Evolutionary conservation across 208 protist species (phyloP).

Genomic region (Trypanosoma boissoni): DNA sequence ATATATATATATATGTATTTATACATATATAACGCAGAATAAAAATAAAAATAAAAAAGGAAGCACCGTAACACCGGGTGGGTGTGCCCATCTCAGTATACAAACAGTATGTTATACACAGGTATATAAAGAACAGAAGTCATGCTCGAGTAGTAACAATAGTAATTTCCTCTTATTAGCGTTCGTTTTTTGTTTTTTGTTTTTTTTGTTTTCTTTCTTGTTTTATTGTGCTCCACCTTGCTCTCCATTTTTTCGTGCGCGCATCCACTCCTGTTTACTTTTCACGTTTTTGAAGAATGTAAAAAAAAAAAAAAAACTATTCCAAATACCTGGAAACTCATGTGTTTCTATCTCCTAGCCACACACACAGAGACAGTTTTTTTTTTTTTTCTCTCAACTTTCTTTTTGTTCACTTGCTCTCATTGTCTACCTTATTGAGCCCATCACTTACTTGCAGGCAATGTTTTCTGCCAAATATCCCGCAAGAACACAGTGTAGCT

Average conservation of each 20-base stretch:
- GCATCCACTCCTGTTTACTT: too few species aligned
- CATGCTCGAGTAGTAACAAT: not conserved
- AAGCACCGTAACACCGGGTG: too few species aligned
- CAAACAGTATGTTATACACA: too few species aligned
- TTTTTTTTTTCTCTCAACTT: not conserved
- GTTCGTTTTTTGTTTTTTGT: not conserved
- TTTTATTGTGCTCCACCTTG: not conserved
- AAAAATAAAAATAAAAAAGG: constrained; percentile 1
- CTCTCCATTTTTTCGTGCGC: not conserved
- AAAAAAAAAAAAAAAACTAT: constrained; percentile 4
- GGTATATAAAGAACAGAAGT: too few species aligned
- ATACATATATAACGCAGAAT: not conserved
- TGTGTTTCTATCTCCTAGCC: too few species aligned
- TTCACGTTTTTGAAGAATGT: too few species aligned
- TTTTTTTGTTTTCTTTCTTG: constrained; percentile 2
- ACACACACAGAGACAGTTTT: too few species aligned
- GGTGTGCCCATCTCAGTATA: too few species aligned
- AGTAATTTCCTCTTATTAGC: not conserved
- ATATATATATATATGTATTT: constrained; percentile 2
- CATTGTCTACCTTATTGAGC: not conserved
- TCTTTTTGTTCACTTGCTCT: not conserved
- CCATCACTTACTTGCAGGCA: constrained; percentile 3
- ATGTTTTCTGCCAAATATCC: constrained; percentile 53
- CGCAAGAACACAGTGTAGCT: constrained; percentile 68
- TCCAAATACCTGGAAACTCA: too few species aligned